Base-by-base conservation (phyloP, 805 yeast species). In the Hanseniaspora clermontiae region DNA sequence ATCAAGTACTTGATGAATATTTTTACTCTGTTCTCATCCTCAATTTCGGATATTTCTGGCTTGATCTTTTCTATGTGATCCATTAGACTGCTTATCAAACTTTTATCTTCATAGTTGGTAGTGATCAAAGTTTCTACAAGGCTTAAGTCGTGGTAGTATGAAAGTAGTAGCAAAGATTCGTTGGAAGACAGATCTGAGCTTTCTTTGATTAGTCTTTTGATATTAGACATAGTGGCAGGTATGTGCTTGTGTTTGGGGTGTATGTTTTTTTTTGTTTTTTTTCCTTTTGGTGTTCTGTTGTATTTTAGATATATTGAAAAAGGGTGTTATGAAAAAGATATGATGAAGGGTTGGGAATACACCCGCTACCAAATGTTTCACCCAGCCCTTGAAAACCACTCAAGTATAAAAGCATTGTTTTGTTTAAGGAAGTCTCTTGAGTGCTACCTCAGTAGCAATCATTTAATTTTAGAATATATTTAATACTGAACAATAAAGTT, bases 121-220 rank as follows among this genome's bases (percentile, higher is more conserved):
- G 74, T 74, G 20, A 91, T 70, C 3, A 91, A 81, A 62, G 79
- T 73, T 66, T 90, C 91, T 2, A 86, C 82, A 0, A 89, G 86
- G 64, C 84, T 83, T 51, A 84, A 65, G 59, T 73, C 66, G 43
- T 67, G 45, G 54, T 69, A 68, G 50, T 69, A 68, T n/a, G 68
- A 61, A 9, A 68, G 59, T 6, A 67, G 63, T 60, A 63, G 58
- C 38, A 31, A 17, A 11, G 57, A 53, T n/a, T 36, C 40, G 15
- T 45, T 38, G 2, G 20, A n/a, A 10, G 38, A 39, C 11, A 49
- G 27, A 40, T 53, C 51, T 10, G 27, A 12, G 17, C 49, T 56
- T 42, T 43, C 50, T 51, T 43, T 55, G 40, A 43, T 46, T 36
- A 46, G 24, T 43, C 53, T 20, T 9, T 38, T 46, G 5, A 43